Evolutionary conservation across 208 protist species (phyloP), one percentile per base, ranked within the genome.

Genomic region (Novymonas esmeraldas): DNA sequence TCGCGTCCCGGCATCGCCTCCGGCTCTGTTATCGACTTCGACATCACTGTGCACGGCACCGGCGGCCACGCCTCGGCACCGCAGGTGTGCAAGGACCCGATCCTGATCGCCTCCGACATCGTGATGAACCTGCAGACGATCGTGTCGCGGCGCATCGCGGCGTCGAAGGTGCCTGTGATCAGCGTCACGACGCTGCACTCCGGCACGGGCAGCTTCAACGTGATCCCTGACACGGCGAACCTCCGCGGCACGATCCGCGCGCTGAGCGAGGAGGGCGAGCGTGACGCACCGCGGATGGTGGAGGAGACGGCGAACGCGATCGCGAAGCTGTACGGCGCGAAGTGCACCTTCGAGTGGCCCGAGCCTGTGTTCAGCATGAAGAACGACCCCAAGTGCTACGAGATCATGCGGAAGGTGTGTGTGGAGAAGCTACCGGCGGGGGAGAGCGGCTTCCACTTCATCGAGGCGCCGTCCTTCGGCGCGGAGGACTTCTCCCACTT

Each of bases 401-500:
- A 81, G 18, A 69, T 91, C 36, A 66, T 79, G 24, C 57, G 61
- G 46, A 66, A 51, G 55, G 73, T 87, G 58, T 70, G 61, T 34
- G 64, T 67, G 34, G 76, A 75, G 22, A 73, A 72, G 52, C 65
- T 79, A 20, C 66, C 84, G 10, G 68, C 82, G 13, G 79, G 74
- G 0, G 72, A 45, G 38, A 50, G 16, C 6, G 73, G 75, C 50
- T 91, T 82, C 67, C 48, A 79, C 26, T 80, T 81, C 31, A 70
- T 81, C 11, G 54, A 51, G 28, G 74, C 59, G 3, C 78, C 81
- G 14, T 64, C 79, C 48, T 81, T 84, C 39, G 85, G 81, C 20
- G 81, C 84, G 1, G 73, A 80, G 29, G 85, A 91, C 70, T 91
- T 91, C 63, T 79, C 74, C 6, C 78, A 88, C 70, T 91, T 88